Evolutionary conservation across 2,329 filamentous ascomycete genomes (phyloP), one percentile per base, ranked within the genome.

Genomic region (Sodiomyces alkalinus): DNA sequence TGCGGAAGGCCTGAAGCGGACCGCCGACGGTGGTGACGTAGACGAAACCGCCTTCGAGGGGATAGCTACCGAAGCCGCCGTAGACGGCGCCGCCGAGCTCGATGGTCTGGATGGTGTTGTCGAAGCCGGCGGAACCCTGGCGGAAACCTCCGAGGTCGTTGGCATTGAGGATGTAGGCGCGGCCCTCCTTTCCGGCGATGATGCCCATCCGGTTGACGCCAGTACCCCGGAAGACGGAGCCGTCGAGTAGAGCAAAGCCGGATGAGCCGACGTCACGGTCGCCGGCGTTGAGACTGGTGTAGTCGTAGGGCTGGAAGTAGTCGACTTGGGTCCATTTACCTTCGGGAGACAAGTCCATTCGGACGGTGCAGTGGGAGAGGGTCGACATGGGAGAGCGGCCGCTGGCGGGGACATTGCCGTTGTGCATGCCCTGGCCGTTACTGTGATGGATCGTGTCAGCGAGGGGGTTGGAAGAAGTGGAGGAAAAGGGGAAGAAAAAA

Each of bases 301-400:
- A 56, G 30, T 57, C 53, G 32, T 48, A 56, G 0, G 56, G 53
- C 37, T 57, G 45, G 33, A 58, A 60, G 33, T 55, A 60, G 31
- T 59, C 55, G 10, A 33, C 25, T 12, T 38, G 35, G 11, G 22
- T 32, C n/a, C 40, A 22, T 11, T 32, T 36, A n/a, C 41, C 43
- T 0, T 29, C 31, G 6, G 39, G 25, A 2, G 42, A 43, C 5
- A 50, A 33, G 6, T 36, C 39, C 27, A 51, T 44, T 24, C 43
- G 48, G 19, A 43, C 48, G 11, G 51, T 41, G 7, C 44, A 43
- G 28, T 52, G 45, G 20, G 51, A 48, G 3, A 51, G 39, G 6
- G 48, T 52, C 11, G 39, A 43, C 13, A 53, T 37, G 5, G 43
- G 39, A 3, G 41, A 36, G 33, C 44, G 39, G 6, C 50, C 51